Conservation (phyloP, 2,329 filamentous ascomycete species). For the Ophiocordyceps polyrhachis-furcata region DNA sequence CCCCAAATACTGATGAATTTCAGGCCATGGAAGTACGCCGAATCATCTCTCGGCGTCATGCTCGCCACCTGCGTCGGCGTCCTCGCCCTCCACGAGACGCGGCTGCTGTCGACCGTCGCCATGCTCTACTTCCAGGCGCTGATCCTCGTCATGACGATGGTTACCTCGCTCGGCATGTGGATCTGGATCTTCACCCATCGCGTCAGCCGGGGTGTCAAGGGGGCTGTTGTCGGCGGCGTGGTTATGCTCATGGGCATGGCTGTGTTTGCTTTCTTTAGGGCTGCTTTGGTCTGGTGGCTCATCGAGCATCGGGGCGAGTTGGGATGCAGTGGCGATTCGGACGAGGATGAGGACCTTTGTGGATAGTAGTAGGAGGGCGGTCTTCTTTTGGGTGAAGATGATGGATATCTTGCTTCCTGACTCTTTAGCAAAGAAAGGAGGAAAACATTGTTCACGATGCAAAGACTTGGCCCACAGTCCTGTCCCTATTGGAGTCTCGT, state of each 20-base stretch:
- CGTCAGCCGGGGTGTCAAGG: conserved; percentile 7
- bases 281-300: conserved; percentile 10
- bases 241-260: conserved; percentile 10
- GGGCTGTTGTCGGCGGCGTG: conserved; percentile 10
- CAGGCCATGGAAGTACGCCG: conserved; percentile 11
- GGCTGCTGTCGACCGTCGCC: conserved; percentile 8
- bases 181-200: conserved; percentile 7
- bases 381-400: too few species aligned
- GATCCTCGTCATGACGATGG: conserved; percentile 8
- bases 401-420: too few species aligned
- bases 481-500: conserved; percentile 10
- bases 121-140: conserved; percentile 11
- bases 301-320: conserved; percentile 1
- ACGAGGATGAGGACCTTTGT: background rate
- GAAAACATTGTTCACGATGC: background rate
- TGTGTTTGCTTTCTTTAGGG: conserved; percentile 11
- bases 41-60: conserved; percentile 5
- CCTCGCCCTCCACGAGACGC: conserved; percentile 10
- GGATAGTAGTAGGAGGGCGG: too few species aligned
- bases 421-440: too few species aligned
- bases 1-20: background rate
- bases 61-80: conserved; percentile 8
- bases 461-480: background rate
- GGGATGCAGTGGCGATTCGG: background rate
- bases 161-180: conserved; percentile 6